A percentile compares a stretch with the other conserved stretches of the same genome.
phyloP scores from a whole-genome alignment of 108 stramenopile genomes.

The Aureococcus anophagefferens region DNA sequence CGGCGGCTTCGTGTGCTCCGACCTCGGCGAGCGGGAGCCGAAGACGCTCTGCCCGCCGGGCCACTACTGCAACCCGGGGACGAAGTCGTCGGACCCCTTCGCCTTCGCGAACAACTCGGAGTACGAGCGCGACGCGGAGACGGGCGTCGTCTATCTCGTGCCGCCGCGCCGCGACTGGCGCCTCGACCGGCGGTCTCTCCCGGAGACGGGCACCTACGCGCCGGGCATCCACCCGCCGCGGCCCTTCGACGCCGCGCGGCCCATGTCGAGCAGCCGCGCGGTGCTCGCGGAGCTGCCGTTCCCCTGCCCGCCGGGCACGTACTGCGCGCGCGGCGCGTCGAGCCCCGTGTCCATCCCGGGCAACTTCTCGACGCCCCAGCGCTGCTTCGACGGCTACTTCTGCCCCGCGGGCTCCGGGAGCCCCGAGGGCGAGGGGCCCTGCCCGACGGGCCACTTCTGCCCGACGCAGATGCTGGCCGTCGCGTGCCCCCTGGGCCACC shows the following conservation, averaged over 20 bases:
- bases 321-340: conserved; percentile 54
- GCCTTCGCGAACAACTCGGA: neutral
- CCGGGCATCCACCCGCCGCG: no score
- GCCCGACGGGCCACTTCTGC: conserved; percentile 69
- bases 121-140: conserved; percentile 7
- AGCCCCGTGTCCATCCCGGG: conserved; percentile 23
- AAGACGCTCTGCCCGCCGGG: conserved; percentile 50
- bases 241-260: no score
- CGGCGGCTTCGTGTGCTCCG: conserved; percentile 57
- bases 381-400: conserved; percentile 70
- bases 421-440: conserved; percentile 65
- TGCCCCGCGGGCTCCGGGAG: conserved; percentile 58
- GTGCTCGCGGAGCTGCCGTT: conserved; percentile 49
- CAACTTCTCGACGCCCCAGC: conserved; percentile 67
- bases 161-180: conserved; percentile 10
- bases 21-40: conserved; percentile 39
- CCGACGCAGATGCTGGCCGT: conserved; percentile 48
- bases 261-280: neutral
- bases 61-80: conserved; percentile 50
- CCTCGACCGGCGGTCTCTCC: no score
- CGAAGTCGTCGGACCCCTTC: conserved; percentile 24
- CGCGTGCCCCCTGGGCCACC: conserved; percentile 57
- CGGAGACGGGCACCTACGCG: no score
- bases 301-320: conserved; percentile 60
- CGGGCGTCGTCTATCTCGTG: conserved; percentile 10